Evolutionary conservation across 1,139 yeast species (phyloP).

Genomic region (Casaregolazyma lundiana): DNA sequence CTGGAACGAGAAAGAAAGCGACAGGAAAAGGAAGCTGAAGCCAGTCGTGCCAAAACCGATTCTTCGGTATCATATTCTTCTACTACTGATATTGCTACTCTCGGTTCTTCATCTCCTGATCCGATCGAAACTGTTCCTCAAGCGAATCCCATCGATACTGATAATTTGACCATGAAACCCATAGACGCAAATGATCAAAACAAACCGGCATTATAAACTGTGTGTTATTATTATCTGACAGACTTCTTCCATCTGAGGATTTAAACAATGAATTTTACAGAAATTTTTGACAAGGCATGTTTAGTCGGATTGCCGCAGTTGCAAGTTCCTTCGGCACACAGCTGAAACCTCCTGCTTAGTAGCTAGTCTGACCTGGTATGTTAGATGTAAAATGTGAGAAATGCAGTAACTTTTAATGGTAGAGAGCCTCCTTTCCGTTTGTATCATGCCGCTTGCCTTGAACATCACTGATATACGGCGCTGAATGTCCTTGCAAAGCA

Average conservation of each 20-base stretch:
- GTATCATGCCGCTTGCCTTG: neutral
- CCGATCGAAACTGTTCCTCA: slow-evolving; percentile 1
- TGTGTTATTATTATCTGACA: neutral
- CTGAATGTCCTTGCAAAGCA: slow-evolving; percentile 1
- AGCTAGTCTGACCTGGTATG: slow-evolving; percentile 1
- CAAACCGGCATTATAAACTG: neutral
- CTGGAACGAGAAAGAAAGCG: slow-evolving; percentile 16
- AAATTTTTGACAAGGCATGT: neutral
- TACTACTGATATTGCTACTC: slow-evolving; percentile 4
- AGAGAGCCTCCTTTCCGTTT: neutral
- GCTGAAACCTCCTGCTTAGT: neutral
- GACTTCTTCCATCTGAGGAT: neutral
- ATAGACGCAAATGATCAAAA: neutral
- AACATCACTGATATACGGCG: slow-evolving; percentile 4
- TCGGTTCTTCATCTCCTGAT: slow-evolving; percentile 12
- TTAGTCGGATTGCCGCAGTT: neutral
- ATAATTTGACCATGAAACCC: neutral
- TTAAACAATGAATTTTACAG: neutral
- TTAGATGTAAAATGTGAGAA: neutral
- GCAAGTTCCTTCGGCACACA: neutral
- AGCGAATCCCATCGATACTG: neutral
- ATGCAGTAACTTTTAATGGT: neutral
- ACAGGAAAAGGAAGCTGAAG: slow-evolving; percentile 15
- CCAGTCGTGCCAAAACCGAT: slow-evolving; percentile 7
- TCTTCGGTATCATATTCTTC: slow-evolving; percentile 9